Evolutionary conservation across 208 protist genomes (phyloP).

Genomic region (Leishmania arabica): DNA sequence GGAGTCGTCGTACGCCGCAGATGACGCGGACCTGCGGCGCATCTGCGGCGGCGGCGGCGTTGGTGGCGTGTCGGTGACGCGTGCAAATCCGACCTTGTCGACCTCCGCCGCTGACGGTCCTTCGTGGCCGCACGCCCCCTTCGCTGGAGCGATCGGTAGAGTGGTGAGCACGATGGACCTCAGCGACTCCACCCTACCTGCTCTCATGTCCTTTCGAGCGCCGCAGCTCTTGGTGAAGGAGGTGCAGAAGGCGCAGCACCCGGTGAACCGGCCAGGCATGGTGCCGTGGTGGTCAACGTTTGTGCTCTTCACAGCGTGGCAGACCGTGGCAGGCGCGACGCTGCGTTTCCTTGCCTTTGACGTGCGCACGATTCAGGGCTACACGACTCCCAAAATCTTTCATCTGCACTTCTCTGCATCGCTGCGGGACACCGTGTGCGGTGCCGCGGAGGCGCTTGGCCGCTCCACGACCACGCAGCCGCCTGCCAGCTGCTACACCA

Average conservation of each 20-base stretch:
- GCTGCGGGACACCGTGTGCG: slow-evolving; percentile 6
- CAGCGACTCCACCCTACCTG: not conserved
- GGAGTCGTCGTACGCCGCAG: slow-evolving; percentile 21
- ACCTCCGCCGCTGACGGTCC: not conserved
- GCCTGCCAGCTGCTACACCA: not conserved
- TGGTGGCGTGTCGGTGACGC: not conserved
- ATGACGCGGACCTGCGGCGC: slow-evolving; percentile 17
- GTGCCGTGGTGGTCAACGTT: slow-evolving; percentile 88
- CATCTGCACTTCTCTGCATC: slow-evolving; percentile 41
- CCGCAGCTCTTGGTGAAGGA: slow-evolving; percentile 31
- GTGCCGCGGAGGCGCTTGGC: slow-evolving; percentile 3
- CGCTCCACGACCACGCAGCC: not conserved
- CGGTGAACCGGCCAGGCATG: slow-evolving; percentile 70
- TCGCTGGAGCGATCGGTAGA: not conserved
- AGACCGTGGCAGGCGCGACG: slow-evolving; percentile 42
- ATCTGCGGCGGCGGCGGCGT: slow-evolving; percentile 2
- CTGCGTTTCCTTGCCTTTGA: slow-evolving; percentile 82
- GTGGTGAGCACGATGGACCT: slow-evolving; percentile 1
- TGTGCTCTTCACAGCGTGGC: slow-evolving; percentile 61
- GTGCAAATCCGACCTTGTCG: not conserved
- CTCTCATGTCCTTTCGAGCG: slow-evolving; percentile 27
- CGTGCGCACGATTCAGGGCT: slow-evolving; percentile 56
- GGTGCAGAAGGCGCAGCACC: slow-evolving; percentile 38
- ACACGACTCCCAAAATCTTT: slow-evolving; percentile 63
- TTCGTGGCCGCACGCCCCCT: not conserved